Evolutionary conservation across 2,329 filamentous ascomycete species (phyloP), one percentile per base, ranked within the genome.

Genomic region (Hirsutella rhossiliensis): DNA sequence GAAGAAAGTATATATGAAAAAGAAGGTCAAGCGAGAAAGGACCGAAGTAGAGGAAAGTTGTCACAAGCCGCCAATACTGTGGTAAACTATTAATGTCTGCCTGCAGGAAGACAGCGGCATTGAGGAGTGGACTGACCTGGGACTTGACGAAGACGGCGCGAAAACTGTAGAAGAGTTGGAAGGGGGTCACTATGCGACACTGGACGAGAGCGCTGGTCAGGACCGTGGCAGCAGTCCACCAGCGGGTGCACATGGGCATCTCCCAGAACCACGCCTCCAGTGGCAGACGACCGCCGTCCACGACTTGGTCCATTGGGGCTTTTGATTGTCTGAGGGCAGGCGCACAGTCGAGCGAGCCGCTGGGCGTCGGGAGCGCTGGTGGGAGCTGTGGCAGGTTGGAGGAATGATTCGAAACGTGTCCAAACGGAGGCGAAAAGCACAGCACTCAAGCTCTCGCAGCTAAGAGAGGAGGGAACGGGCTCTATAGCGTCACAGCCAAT

Each of bases 251-350:
- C 23, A 92, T 80, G 4, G 92, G 92, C 84, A 96, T 96, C 64
- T 98, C 92, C 75, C 87, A 96, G 65, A 96, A 97, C 92, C 92
- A 98, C 54, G 90, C 84, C 65, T 97, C 92, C 8, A 98, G 75
- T 37, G 90, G 92, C 57, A 95, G 70, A 43, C 74, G 71, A 47
- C 73, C 77, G 52, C 73, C 76, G 46, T 76, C 75, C 60, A 78
- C 72, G 56, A 76, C 71, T 55, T 75, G 73, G 52, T 78, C 74
- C 75, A 78, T 78, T n/a, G n/a, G n/a, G n/a, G n/a, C n/a, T n/a
- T n/a, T n/a, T n/a, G n/a, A n/a, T n/a, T n/a, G n/a, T n/a, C n/a
- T n/a, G n/a, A n/a, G n/a, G n/a, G n/a, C n/a, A n/a, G n/a, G n/a
- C n/a, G n/a, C n/a, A n/a, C n/a, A n/a, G n/a, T n/a, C n/a, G n/a